Conservation (phyloP, 768 basidiomycete species). For the Phaeolepiota aurea region DNA sequence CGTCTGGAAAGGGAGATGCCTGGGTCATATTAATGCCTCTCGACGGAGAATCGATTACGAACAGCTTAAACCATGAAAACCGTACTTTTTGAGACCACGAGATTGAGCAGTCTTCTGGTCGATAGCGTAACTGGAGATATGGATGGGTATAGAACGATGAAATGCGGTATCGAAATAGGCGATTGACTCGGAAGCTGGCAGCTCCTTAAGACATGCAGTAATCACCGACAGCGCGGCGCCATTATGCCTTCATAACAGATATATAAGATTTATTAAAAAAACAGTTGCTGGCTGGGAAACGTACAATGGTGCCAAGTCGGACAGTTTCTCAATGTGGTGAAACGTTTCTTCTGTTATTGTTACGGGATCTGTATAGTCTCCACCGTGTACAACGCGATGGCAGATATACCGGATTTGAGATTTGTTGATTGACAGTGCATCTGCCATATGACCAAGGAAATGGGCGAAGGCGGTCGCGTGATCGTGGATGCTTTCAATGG, state of each 20-base stretch:
- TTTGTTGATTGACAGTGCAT: conserved; percentile 31
- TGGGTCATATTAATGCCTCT: no score
- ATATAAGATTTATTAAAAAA: not conserved
- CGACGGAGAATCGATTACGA: no score
- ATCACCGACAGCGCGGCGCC: conserved; percentile 55
- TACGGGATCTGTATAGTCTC: conserved; percentile 65
- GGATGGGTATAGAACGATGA: conserved; percentile 66
- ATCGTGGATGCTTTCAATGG: conserved; percentile 33
- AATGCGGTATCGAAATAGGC: conserved; percentile 89
- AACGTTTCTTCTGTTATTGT: conserved; percentile 59
- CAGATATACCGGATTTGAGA: conserved; percentile 47
- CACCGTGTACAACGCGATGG: conserved; percentile 85
- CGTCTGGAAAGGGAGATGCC: conserved; percentile 29
- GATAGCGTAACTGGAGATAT: conserved; percentile 78
- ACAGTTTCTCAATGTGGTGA: conserved; percentile 65
- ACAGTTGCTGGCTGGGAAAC: conserved; percentile 15
- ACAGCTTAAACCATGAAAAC: conserved; percentile 86
- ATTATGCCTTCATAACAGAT: conserved; percentile 40
- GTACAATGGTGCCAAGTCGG: conserved; percentile 75
- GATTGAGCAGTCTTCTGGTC: conserved; percentile 49
- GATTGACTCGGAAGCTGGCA: conserved; percentile 65
- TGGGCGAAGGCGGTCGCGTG: conserved; percentile 57
- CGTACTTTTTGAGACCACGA: conserved; percentile 79
- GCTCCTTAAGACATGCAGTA: conserved; percentile 44
- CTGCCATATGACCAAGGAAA: conserved; percentile 42